Evolutionary conservation across 2,329 filamentous ascomycete genomes (phyloP).

Genomic region (Pseudogymnoascus destructans): DNA sequence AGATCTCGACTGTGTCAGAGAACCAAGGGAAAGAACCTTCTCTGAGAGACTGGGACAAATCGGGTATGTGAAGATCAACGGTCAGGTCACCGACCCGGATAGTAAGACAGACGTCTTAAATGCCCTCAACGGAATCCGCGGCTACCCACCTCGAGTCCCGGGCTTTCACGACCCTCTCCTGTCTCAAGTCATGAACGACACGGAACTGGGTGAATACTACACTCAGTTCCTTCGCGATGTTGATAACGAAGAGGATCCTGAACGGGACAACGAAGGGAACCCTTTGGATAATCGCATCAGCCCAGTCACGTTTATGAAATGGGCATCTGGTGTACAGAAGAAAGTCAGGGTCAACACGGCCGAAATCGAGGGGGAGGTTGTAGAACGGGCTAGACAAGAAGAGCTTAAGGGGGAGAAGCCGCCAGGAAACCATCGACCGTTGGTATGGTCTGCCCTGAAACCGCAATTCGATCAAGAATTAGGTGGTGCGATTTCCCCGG

Average conservation of each 20-base stretch:
- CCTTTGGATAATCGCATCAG: conserved; percentile 28
- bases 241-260: conserved; percentile 24
- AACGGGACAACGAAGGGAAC: conserved; percentile 26
- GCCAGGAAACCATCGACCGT: conserved; percentile 17
- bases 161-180: conserved; percentile 1
- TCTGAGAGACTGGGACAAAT: not conserved
- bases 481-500: conserved; percentile 16
- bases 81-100: conserved; percentile 24
- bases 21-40: not conserved
- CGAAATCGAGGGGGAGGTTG: conserved; percentile 41
- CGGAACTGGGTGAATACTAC: conserved; percentile 18
- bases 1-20: not conserved
- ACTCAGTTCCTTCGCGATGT: conserved; percentile 21
- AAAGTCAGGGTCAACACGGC: conserved; percentile 26
- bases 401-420: conserved; percentile 12
- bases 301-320: conserved; percentile 32
- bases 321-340: conserved; percentile 25
- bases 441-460: conserved; percentile 10
- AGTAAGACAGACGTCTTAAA: conserved; percentile 16
- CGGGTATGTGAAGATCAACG: conserved; percentile 20
- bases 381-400: conserved; percentile 45
- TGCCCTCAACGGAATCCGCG: conserved; percentile 12
- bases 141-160: not conserved
- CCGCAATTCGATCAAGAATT: conserved; percentile 21
- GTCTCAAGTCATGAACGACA: conserved; percentile 14